Evolutionary conservation across 2,329 filamentous ascomycete species (phyloP), one percentile per base, ranked within the genome.

Genomic region (Malbranchea cinnamomea): DNA sequence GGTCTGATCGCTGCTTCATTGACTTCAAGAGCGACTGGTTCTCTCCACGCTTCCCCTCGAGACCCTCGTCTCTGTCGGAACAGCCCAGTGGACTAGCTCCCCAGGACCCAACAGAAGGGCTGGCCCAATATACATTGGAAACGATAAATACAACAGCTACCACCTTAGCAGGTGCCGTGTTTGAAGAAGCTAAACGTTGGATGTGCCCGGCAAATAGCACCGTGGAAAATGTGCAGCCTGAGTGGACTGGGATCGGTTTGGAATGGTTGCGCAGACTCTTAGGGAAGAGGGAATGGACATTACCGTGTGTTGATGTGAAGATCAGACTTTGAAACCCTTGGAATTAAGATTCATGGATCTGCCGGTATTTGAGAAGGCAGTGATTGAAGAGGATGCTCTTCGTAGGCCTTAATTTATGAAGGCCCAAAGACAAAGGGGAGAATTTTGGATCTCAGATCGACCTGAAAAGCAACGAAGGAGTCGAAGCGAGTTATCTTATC

Each of bases 21-120:
- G 87, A 95, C 61, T 79, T 94, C 47, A 69, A 65, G 42, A 79
- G 75, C 46, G 83, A 91, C 60, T 95, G 85, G 87, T 95, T 95
- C 56, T 74, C 85, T 43, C 77, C 85, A n/a, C 70, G 81, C 9
- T 61, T 65, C 35, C 43, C 61, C 53, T 42, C 57, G 36, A 39
- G 51, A 43, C 40, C 51, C 37, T 29, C 47, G 17, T 30, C 44
- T 37, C 42, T 56, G 36, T 22, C 40, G 22, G 24, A 20, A 10
- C 18, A 19, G 25, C 9, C 23, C 11, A 12, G n/a, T 11, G 15
- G 14, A 7, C 25, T 30, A 23, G 23, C 18, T n/a, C 10, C 29
- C 10, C 23, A 35, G 6, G 27, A 32, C 12, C 16, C 36, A 43
- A 52, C 25, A 43, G 43, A 14, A 10, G 50, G 47, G 18, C 40